phyloP scores from a whole-genome alignment of 2,329 filamentous ascomycete genomes.

The Fusarium scirpi region DNA sequence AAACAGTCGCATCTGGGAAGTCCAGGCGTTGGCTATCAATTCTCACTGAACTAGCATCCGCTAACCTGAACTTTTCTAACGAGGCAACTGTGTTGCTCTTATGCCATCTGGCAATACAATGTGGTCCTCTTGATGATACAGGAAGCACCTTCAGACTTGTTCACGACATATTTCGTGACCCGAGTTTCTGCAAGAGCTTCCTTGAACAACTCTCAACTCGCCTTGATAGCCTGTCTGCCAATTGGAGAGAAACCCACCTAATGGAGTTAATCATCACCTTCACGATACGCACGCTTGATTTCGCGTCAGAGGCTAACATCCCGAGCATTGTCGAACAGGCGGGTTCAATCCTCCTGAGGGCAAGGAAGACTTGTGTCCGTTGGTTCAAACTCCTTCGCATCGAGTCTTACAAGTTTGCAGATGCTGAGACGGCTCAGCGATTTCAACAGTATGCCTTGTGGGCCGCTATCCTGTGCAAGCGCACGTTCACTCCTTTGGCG shows the following conservation, averaged over 20 bases:
- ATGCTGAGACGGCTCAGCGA: slow-evolving; percentile 54
- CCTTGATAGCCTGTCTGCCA: slow-evolving; percentile 61
- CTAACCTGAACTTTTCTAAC: slow-evolving; percentile 71
- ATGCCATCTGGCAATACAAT: slow-evolving; percentile 63
- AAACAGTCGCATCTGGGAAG: slow-evolving; percentile 61
- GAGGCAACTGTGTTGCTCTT: slow-evolving; percentile 64
- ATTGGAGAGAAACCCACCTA: slow-evolving; percentile 69
- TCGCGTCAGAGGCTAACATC: slow-evolving; percentile 18
- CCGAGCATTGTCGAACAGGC: background rate
- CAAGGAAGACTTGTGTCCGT: slow-evolving; percentile 52
- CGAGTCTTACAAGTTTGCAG: slow-evolving; percentile 56
- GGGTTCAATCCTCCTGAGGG: slow-evolving; percentile 20
- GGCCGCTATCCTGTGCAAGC: slow-evolving; percentile 67
- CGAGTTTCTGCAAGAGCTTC: slow-evolving; percentile 61
- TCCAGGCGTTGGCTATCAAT: slow-evolving; percentile 62
- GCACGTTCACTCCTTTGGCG: slow-evolving; percentile 48
- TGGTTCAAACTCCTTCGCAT: slow-evolving; percentile 64
- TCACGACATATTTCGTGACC: slow-evolving; percentile 64
- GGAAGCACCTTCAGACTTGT: slow-evolving; percentile 54
- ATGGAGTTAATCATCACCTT: slow-evolving; percentile 71
- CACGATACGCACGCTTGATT: slow-evolving; percentile 54
- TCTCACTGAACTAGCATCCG: slow-evolving; percentile 62
- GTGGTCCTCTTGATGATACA: slow-evolving; percentile 58
- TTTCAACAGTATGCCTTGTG: slow-evolving; percentile 61
- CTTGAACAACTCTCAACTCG: slow-evolving; percentile 59